Conservation (phyloP, 768 basidiomycete species). For the Gloeopeniophorella convolvens region DNA sequence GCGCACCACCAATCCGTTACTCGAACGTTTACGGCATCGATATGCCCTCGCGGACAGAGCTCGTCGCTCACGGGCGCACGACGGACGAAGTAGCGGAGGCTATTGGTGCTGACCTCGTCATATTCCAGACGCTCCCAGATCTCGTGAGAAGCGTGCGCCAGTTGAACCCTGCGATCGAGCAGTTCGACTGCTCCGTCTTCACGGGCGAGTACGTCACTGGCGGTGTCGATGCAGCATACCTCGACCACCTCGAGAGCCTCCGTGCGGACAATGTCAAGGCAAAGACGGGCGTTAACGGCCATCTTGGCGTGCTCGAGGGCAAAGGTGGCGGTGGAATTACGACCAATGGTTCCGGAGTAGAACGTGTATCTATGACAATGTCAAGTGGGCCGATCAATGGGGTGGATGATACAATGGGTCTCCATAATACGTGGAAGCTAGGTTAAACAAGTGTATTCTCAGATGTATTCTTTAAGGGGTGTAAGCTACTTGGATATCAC, state of each 20-base stretch:
- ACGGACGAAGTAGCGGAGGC: slow-evolving; percentile 89
- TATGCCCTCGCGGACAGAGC: slow-evolving; percentile 92
- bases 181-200: slow-evolving; percentile 97
- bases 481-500: too few relatives aligned
- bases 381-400: slow-evolving; percentile 47
- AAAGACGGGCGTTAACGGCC: slow-evolving; percentile 34
- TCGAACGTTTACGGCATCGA: slow-evolving; percentile 99
- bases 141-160: slow-evolving; percentile 80
- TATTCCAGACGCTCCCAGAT: slow-evolving; percentile 91
- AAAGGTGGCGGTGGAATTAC: slow-evolving; percentile 29
- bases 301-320: slow-evolving; percentile 30
- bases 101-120: slow-evolving; percentile 90
- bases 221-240: slow-evolving; percentile 78
- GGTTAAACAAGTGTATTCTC: too few relatives aligned
- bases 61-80: slow-evolving; percentile 98
- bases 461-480: too few relatives aligned
- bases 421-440: slow-evolving; percentile 64
- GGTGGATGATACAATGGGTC: slow-evolving; percentile 69
- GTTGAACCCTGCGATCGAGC: slow-evolving; percentile 67
- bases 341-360: slow-evolving; percentile 14
- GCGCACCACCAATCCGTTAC: slow-evolving; percentile 94
- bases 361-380: slow-evolving; percentile 22
- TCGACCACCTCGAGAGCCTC: slow-evolving; percentile 63
- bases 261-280: slow-evolving; percentile 78
- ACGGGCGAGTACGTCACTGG: slow-evolving; percentile 97